These are phyloP conservation scores for Globisporangium emineosum DNA, from an alignment of 352 stramenopile genomes.

Conservation along the genomic window DNA sequence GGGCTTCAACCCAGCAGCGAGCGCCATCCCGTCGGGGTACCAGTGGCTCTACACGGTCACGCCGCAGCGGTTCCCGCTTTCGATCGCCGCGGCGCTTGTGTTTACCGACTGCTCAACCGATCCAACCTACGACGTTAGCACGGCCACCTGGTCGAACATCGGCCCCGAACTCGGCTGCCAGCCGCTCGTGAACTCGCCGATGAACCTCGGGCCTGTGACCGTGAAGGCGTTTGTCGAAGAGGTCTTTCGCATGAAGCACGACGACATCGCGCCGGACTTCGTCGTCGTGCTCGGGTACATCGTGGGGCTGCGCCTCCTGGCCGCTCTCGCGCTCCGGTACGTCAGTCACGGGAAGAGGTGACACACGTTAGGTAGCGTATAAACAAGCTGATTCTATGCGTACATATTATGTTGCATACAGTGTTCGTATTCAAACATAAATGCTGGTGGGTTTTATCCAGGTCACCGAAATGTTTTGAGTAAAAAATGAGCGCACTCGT, in stretches of 20 bases:
- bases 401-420: too few relatives aligned
- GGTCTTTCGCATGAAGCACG: constrained; percentile 15
- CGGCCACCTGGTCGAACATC: background rate
- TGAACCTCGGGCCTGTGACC: background rate
- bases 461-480: too few relatives aligned
- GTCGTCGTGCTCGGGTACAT: background rate
- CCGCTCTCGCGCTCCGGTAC: background rate
- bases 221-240: constrained; percentile 23
- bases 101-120: constrained; percentile 5
- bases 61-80: too few relatives aligned
- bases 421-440: too few relatives aligned
- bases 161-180: constrained; percentile 7
- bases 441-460: too few relatives aligned
- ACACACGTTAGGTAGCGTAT: too few relatives aligned
- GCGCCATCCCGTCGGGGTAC: too few relatives aligned
- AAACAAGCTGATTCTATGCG: too few relatives aligned
- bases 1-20: too few relatives aligned
- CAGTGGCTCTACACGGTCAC: too few relatives aligned
- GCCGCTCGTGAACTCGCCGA: background rate
- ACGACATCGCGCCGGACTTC: background rate
- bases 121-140: background rate
- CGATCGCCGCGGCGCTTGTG: background rate
- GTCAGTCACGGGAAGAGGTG: background rate
- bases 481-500: too few relatives aligned
- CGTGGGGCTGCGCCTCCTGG: background rate